Conservation (phyloP, 75 land plant species). For the Ceratopteris richardii region DNA sequence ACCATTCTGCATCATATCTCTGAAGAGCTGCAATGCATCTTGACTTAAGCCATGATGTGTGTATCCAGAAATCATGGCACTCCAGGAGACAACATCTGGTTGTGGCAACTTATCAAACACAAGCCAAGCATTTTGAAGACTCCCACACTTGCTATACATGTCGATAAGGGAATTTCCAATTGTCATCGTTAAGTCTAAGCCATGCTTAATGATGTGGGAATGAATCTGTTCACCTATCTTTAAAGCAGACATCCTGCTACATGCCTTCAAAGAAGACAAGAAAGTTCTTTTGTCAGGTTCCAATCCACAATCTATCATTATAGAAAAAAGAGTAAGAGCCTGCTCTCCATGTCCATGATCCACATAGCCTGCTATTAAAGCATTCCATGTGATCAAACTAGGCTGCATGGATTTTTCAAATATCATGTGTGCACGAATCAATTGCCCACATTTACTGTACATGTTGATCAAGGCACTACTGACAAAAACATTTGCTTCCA, state of each 20-base stretch:
- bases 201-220: constrained; percentile 29
- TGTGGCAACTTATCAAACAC: constrained; percentile 10
- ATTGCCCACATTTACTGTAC: constrained; percentile 13
- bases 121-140: constrained; percentile 4
- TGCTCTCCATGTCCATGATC: constrained; percentile 7
- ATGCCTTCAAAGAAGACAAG: constrained; percentile 9
- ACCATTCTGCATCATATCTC: neutral
- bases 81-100: constrained; percentile 3
- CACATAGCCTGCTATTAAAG: constrained; percentile 13
- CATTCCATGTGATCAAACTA: constrained; percentile 10
- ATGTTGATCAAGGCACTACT: constrained; percentile 14
- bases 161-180: neutral
- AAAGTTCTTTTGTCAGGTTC: constrained; percentile 1
- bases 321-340: constrained; percentile 2
- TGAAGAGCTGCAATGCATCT: constrained; percentile 4
- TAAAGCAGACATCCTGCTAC: neutral
- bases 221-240: constrained; percentile 7
- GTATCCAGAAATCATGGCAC: constrained; percentile 9
- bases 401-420: constrained; percentile 4
- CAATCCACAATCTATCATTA: constrained; percentile 1
- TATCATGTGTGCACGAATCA: constrained; percentile 4
- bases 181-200: neutral
- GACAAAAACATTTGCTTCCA: neutral
- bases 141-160: constrained; percentile 12
- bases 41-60: neutral